Percentiles rank a stretch among this genome's conserved stretches.
These are phyloP conservation scores for Phallus indusiatus DNA, from an alignment of 768 basidiomycete species.

Conservation along the genomic window DNA sequence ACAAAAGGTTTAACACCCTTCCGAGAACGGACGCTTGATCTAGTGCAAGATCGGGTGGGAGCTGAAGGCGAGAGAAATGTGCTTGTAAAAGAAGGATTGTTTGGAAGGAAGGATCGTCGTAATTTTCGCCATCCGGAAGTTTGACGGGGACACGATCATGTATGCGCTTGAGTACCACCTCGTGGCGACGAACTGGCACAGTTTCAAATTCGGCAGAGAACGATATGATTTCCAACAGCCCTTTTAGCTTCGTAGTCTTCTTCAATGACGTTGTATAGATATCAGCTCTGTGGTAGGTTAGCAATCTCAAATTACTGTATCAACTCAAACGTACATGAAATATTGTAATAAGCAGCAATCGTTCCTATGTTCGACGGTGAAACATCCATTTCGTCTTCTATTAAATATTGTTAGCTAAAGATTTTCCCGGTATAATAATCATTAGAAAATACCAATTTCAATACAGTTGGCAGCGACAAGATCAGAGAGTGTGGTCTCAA, in stretches of 20 bases:
- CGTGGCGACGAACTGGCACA: slow-evolving; percentile 92
- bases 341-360: slow-evolving; percentile 97
- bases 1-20: slow-evolving; percentile 87
- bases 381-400: slow-evolving; percentile 91
- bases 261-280: slow-evolving; percentile 93
- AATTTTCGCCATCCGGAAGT: slow-evolving; percentile 64
- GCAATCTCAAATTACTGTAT: too few species aligned
- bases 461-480: slow-evolving; percentile 95
- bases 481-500: slow-evolving; percentile 87
- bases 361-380: slow-evolving; percentile 91
- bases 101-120: slow-evolving; percentile 96
- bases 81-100: slow-evolving; percentile 94
- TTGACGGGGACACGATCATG: slow-evolving; percentile 98
- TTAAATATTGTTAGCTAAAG: background rate
- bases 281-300: slow-evolving; percentile 81
- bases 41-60: slow-evolving; percentile 88
- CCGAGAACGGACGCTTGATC: slow-evolving; percentile 84
- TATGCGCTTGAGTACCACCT: slow-evolving; percentile 80
- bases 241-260: slow-evolving; percentile 94
- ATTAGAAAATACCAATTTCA: slow-evolving; percentile 62
- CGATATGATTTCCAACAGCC: slow-evolving; percentile 91
- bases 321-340: slow-evolving; percentile 61
- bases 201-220: slow-evolving; percentile 95
- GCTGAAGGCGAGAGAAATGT: slow-evolving; percentile 87
- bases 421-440: too few species aligned